These are phyloP conservation scores for Cicer judaicum DNA, from an alignment of 306 rosid genomes.

Conservation along the genomic window DNA sequence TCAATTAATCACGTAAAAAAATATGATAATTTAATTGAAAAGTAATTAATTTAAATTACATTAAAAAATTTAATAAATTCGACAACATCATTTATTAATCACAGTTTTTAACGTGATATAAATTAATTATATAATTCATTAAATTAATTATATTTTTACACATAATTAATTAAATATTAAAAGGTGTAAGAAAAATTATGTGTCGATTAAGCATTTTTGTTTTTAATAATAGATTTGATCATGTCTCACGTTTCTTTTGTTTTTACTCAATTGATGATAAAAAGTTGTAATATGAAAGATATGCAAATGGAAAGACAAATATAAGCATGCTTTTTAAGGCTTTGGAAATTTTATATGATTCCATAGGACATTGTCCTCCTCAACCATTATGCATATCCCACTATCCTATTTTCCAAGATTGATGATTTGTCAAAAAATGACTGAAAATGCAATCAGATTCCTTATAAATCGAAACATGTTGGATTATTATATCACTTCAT, in stretches of 20 bases:
- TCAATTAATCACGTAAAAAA: too few species aligned
- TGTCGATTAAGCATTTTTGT: too few species aligned
- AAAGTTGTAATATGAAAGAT: conserved; percentile 14
- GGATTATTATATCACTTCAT: conserved; percentile 27
- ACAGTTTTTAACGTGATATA: too few species aligned
- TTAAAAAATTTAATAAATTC: too few species aligned
- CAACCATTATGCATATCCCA: conserved; percentile 41
- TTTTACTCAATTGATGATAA: neutral
- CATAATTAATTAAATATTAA: too few species aligned
- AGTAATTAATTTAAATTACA: too few species aligned
- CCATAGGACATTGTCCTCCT: conserved; percentile 18
- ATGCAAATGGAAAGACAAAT: conserved; percentile 10
- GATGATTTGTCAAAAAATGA: conserved; percentile 32
- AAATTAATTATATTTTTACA: too few species aligned
- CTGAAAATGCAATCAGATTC: conserved; percentile 29
- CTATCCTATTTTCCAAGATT: conserved; percentile 35
- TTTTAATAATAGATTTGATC: neutral
- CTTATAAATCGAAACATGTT: conserved; percentile 28
- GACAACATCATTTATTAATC: too few species aligned
- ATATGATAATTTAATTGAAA: too few species aligned
- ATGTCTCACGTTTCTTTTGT: conserved; percentile 1
- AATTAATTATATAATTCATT: too few species aligned
- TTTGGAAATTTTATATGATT: conserved; percentile 34
- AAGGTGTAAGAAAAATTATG: too few species aligned
- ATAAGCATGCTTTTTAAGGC: conserved; percentile 11